Evolutionary conservation across 164 flowering plant species (phyloP).

Genomic region (Stephania yunnanensis): DNA sequence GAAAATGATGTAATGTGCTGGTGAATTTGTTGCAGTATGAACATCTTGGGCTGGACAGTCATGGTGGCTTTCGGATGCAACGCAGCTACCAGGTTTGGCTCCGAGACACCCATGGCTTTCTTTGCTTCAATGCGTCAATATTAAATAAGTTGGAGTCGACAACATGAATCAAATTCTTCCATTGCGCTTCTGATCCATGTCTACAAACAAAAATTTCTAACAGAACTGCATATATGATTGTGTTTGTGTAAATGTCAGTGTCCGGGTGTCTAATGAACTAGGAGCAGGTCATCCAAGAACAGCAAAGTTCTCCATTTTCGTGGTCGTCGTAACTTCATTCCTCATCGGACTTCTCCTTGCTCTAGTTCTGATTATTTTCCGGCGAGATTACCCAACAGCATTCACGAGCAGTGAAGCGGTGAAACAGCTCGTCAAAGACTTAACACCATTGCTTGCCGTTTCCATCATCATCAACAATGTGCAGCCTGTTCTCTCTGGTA

Average conservation of each 20-base stretch:
- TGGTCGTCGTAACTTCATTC: constrained; percentile 36
- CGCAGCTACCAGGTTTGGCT: constrained; percentile 60
- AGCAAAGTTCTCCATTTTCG: constrained; percentile 51
- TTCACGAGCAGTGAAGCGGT: constrained; percentile 38
- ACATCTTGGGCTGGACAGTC: constrained; percentile 53
- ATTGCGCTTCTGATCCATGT: not conserved
- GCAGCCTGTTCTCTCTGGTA: constrained; percentile 62
- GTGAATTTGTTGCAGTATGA: constrained; percentile 38
- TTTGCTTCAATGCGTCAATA: not conserved
- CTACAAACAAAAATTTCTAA: not conserved
- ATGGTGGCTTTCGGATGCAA: constrained; percentile 65
- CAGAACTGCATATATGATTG: not conserved
- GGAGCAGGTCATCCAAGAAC: constrained; percentile 66
- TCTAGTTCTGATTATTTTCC: constrained; percentile 21
- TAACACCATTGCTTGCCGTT: constrained; percentile 40
- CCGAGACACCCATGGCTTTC: not conserved
- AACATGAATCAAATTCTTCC: not conserved
- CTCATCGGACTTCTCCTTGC: constrained; percentile 31
- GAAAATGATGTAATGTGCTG: not conserved
- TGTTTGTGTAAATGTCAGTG: constrained; percentile 31
- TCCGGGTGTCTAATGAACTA: constrained; percentile 64
- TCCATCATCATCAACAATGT: constrained; percentile 41
- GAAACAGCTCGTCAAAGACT: constrained; percentile 24
- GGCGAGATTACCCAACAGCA: constrained; percentile 30
- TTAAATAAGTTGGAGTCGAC: no score